Evolutionary conservation across 2,329 filamentous ascomycete species (phyloP).

Genomic region (Catunica adiposa): DNA sequence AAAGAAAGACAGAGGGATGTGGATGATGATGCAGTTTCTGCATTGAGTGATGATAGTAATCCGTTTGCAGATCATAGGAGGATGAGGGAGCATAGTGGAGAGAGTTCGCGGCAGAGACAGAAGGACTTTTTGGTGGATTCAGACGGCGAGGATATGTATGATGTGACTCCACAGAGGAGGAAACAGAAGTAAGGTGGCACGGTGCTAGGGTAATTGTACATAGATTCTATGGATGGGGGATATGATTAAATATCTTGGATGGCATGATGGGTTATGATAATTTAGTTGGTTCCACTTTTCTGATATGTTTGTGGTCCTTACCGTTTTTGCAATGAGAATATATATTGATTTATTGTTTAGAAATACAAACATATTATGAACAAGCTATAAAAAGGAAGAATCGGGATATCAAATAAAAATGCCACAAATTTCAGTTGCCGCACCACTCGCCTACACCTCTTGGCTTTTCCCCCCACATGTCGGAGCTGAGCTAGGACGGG

Average conservation of each 20-base stretch:
- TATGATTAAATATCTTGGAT: neutral
- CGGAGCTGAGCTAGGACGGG: too few relatives aligned
- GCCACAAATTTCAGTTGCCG: too few relatives aligned
- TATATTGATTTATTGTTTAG: neutral
- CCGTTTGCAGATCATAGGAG: neutral
- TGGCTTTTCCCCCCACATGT: too few relatives aligned
- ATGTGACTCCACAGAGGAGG: neutral
- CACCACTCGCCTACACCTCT: too few relatives aligned
- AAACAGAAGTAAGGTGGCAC: neutral
- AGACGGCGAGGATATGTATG: conserved; percentile 1
- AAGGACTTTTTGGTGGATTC: neutral
- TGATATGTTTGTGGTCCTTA: neutral
- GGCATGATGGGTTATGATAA: neutral
- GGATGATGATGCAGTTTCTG: neutral
- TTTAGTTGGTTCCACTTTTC: neutral
- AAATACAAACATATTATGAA: neutral
- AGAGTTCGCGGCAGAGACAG: neutral
- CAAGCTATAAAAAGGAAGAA: too few relatives aligned
- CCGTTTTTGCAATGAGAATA: neutral
- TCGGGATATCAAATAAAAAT: too few relatives aligned
- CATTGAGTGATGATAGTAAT: neutral
- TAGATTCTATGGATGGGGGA: neutral
- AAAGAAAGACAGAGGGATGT: neutral
- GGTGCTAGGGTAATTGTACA: neutral
- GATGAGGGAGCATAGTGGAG: neutral